Evolutionary conservation across 495 filamentous ascomycete species (phyloP), one percentile per base, ranked within the genome.

Genomic region (Penicillium arizonense): DNA sequence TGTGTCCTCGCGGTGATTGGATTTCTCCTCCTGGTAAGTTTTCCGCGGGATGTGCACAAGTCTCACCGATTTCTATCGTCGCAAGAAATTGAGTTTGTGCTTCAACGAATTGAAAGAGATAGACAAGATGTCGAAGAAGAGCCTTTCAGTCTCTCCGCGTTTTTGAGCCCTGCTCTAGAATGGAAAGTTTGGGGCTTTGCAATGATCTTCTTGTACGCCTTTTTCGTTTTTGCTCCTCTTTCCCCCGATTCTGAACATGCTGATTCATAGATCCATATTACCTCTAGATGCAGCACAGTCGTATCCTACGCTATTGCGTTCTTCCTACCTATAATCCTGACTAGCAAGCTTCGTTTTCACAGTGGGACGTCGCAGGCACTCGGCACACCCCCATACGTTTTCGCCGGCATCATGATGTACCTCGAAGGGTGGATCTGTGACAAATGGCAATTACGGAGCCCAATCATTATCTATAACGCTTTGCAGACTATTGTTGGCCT

Each of bases 11-110:
- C 87, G 5, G 56, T 88, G n/a, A 45, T 77, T 3, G 90, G 85
- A 0, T 91, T 86, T 57, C 86, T 82, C 73, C 90, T 86, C 86
- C 90, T 91, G 64, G 76, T 91, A 21, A 88, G 90, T 56, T 93
- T 93, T 55, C 88, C 88, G 0, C 87, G 90, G 46, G 80, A 84
- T 7, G 75, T 83, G 0, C 74, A 80, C 42, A 66, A 67, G 3
- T 86, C 82, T 64, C 85, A 86, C 56, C 68, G 52, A 46, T 91
- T 91, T 59, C 73, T 91, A n/a, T 21, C 79, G 7, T 52, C 77
- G 3, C 69, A 74, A 14, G 87, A 89, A 62, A 77, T 78, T 6
- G 65, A 71, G 10, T 52, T 88, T 5, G 81, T 84, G 6, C 64
- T 81, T 3, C 72, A 69, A 12, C 72, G 85, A 18, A 86, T 90